Evolutionary conservation across 345 rosid species (phyloP).

Genomic region (Erodium maritimum): DNA sequence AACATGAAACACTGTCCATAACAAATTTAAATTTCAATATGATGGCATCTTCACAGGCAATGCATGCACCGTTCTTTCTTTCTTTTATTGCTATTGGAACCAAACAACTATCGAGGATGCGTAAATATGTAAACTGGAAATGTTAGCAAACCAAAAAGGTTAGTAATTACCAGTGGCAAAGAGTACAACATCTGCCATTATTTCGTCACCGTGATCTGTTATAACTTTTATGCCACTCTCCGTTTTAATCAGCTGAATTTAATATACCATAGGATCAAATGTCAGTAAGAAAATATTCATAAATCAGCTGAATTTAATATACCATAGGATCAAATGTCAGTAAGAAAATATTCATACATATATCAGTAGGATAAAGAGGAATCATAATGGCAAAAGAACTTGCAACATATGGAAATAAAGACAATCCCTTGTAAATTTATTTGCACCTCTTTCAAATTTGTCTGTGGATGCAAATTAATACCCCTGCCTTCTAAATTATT

Average conservation of each 20-base stretch:
- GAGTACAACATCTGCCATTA: constrained; percentile 81
- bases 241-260: constrained; percentile 62
- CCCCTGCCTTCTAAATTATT: constrained; percentile 96
- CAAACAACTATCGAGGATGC: not conserved
- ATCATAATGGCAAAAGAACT: not conserved
- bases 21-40: not conserved
- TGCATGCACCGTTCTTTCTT: not conserved
- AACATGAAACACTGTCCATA: not conserved
- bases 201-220: constrained; percentile 84
- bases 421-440: not conserved
- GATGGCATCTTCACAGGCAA: not conserved
- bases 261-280: constrained; percentile 7
- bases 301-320: constrained; percentile 65
- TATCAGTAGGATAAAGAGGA: not conserved
- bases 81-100: not conserved
- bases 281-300: not conserved
- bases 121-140: not conserved
- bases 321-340: constrained; percentile 1
- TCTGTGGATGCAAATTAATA: constrained; percentile 64
- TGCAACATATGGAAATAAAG: not conserved
- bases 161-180: constrained; percentile 79
- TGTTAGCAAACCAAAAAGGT: not conserved
- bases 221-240: constrained; percentile 64
- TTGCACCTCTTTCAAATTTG: constrained; percentile 64
- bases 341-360: not conserved